A percentile compares a stretch with the other conserved stretches of the same genome.
Evolutionary conservation across 768 basidiomycete species (phyloP).

Genomic region (Tephrocybe sp.): DNA sequence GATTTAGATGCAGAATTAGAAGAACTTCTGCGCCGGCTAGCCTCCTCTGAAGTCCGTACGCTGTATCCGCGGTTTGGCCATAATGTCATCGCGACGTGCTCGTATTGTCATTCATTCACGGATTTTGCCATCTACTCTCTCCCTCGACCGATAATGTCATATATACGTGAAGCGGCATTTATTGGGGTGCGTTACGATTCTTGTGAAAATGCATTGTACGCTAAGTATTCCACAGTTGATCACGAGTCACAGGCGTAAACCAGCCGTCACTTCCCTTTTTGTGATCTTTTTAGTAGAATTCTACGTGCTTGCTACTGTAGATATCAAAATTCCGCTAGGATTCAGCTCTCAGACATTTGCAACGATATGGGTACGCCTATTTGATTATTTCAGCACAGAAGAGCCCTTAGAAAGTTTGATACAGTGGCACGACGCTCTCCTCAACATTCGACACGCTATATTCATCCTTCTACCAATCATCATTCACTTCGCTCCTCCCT

Average conservation of each 20-base stretch:
- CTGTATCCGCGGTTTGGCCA: constrained; percentile 73
- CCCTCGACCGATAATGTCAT: constrained; percentile 54
- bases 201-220: neutral
- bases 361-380: constrained; percentile 33
- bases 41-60: constrained; percentile 55
- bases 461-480: constrained; percentile 59
- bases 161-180: constrained; percentile 56
- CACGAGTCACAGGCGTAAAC: constrained; percentile 35
- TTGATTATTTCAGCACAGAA: neutral
- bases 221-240: constrained; percentile 23
- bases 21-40: constrained; percentile 52
- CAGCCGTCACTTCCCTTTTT: constrained; percentile 48
- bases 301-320: constrained; percentile 50
- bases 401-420: neutral
- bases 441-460: constrained; percentile 51
- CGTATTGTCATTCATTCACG: constrained; percentile 59
- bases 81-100: constrained; percentile 58
- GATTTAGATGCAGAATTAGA: constrained; percentile 49
- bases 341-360: constrained; percentile 15
- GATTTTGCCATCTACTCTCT: constrained; percentile 64
- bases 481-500: constrained; percentile 42
- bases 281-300: constrained; percentile 51
- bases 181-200: constrained; percentile 41
- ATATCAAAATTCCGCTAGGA: constrained; percentile 43
- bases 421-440: constrained; percentile 69